A percentile compares a stretch with the other conserved stretches of the same genome.
phyloP scores from a whole-genome alignment of 2,329 filamentous ascomycete genomes.

The Chalaropsis ovoidea region DNA sequence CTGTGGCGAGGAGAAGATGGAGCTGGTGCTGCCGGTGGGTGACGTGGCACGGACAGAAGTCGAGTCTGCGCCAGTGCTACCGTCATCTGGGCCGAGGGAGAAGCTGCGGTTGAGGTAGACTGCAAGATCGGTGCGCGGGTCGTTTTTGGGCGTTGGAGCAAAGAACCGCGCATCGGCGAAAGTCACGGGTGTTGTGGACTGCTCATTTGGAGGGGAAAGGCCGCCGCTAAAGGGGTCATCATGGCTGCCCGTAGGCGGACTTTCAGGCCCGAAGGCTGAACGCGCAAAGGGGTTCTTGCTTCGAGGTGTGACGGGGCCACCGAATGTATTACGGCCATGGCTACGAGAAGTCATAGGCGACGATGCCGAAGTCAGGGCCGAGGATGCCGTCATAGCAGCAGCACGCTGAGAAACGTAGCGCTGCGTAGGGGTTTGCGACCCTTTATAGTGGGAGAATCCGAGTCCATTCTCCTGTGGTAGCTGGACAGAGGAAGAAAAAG shows the following conservation, averaged over 20 bases:
- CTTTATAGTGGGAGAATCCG: constrained; percentile 37
- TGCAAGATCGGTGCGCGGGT: constrained; percentile 33
- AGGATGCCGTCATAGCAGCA: constrained; percentile 21
- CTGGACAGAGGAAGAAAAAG: constrained; percentile 18
- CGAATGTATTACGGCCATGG: background rate
- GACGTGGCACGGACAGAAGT: constrained; percentile 13
- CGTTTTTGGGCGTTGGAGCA: constrained; percentile 30
- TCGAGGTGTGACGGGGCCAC: background rate
- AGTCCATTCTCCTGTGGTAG: background rate
- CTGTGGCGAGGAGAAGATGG: constrained; percentile 22
- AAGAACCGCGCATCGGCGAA: constrained; percentile 50
- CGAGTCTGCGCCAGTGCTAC: background rate
- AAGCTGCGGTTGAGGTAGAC: constrained; percentile 34
- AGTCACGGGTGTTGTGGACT: constrained; percentile 28
- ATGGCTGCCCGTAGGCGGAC: background rate
- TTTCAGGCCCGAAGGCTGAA: constrained; percentile 4
- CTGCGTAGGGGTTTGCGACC: constrained; percentile 44
- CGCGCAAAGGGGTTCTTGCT: constrained; percentile 8
- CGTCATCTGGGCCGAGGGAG: constrained; percentile 28
- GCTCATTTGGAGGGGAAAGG: background rate
- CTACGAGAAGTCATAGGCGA: background rate
- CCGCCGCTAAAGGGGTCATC: constrained; percentile 12
- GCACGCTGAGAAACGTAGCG: constrained; percentile 22
- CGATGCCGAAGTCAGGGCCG: background rate
- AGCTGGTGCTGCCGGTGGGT: constrained; percentile 15